Evolutionary conservation across 345 rosid species (phyloP), one percentile per base, ranked within the genome.

Genomic region (Isatis tinctoria): DNA sequence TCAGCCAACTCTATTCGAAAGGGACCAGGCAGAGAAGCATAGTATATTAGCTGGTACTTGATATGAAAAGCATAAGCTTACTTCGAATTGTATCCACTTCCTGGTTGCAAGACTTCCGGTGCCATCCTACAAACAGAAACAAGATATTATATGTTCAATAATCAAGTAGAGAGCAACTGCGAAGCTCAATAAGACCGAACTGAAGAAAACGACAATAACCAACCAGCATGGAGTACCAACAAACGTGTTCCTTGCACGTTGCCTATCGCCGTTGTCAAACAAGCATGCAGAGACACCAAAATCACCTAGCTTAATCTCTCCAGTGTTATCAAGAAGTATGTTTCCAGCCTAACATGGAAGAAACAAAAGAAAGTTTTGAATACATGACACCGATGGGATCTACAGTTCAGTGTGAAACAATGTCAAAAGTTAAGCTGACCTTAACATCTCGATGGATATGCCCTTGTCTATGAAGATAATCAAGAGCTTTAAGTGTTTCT

Each of bases 171-270:
- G 35, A 65, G n/a, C n/a, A n/a, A n/a, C n/a, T n/a, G n/a, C n/a
- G 39, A 58, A 63, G 65, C 56, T 45, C 5, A 61, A 57, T 24
- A 56, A 60, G 60, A 41, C 22, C 0, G 13, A 73, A 49, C 10
- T 12, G 30, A 48, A 65, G 74, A 36, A 66, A 60, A 61, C 62
- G 30, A 47, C 61, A 76, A 72, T 36, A 79, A 44, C 80, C 70
- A 85, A 92, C 99, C 99, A 92, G 83, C 99, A 95, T 33, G 99
- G 98, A 54, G 98, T 95, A 36, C 99, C 99, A 66, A 92, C 99
- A 86, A 95, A 92, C 72, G 99, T 95, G 82, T 95, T 95, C 84
- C 99, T 86, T 80, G 85, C 81, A 33, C 99, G 96, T 70, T 88
- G 96, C 84, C 99, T 90, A 80, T 95, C 99, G 13, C 99, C 98